These are phyloP conservation scores for Penicillium bialowiezense DNA, from an alignment of 495 filamentous ascomycete genomes.

Conservation along the genomic window DNA sequence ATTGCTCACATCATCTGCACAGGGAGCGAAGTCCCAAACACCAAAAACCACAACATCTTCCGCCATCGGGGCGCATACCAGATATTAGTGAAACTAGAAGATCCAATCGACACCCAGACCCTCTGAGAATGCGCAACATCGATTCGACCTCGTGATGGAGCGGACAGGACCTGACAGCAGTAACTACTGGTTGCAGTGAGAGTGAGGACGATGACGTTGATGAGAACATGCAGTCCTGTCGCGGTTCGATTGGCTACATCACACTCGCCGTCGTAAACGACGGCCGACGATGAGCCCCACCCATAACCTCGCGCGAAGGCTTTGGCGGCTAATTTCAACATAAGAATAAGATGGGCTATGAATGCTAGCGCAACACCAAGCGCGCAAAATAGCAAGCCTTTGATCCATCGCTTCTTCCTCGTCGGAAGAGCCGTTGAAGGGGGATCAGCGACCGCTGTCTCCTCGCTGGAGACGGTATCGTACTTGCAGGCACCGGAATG, in stretches of 20 bases:
- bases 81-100: background rate
- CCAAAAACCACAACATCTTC: background rate
- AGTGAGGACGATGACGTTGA: background rate
- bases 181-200: background rate
- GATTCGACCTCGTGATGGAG: background rate
- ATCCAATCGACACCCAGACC: background rate
- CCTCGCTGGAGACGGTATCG: no score
- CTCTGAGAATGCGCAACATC: background rate
- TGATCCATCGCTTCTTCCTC: background rate
- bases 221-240: background rate
- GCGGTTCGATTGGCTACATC: background rate
- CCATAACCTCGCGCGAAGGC: background rate
- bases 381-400: background rate
- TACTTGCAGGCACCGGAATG: no score
- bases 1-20: background rate
- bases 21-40: background rate
- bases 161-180: background rate
- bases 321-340: background rate
- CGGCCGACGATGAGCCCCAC: background rate
- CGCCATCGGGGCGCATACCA: background rate
- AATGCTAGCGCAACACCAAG: background rate
- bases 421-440: no score
- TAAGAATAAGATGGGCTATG: background rate
- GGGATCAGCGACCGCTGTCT: no score
- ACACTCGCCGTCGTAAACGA: background rate